Conservation (phyloP, 164 flowering plant species). For the Sextonia rubra region DNA sequence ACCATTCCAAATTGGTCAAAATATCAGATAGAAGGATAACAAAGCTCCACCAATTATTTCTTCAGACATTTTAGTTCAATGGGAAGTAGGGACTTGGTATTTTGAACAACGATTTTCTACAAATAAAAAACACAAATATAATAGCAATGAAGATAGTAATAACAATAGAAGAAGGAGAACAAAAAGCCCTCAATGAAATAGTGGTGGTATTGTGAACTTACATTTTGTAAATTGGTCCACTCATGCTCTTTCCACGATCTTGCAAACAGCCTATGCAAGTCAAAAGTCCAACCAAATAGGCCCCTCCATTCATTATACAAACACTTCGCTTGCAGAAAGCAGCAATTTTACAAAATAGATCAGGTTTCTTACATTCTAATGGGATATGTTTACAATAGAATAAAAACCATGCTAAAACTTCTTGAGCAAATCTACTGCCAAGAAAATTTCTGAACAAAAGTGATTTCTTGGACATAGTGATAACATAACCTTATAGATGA, state of each 20-base stretch:
- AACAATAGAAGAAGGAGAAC: background rate
- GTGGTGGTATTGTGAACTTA: slow-evolving; percentile 16
- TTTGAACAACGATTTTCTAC: background rate
- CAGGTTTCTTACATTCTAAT: background rate
- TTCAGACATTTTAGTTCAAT: background rate
- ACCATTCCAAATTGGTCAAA: background rate
- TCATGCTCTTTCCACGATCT: slow-evolving; percentile 47
- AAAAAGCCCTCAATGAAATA: background rate
- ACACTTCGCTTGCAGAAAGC: slow-evolving; percentile 37
- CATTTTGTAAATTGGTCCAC: slow-evolving; percentile 48
- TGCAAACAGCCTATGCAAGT: slow-evolving; percentile 41
- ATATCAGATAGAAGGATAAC: background rate
- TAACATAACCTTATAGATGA: background rate
- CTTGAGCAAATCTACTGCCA: background rate
- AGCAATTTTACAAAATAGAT: slow-evolving; percentile 1
- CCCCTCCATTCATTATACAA: slow-evolving; percentile 78
- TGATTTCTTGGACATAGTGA: background rate
- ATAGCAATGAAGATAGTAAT: background rate
- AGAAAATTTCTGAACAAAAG: background rate
- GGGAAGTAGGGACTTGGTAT: background rate
- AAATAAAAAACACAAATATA: no score
- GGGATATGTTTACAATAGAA: background rate
- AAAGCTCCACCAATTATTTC: background rate
- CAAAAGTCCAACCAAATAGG: slow-evolving; percentile 56
- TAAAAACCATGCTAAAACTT: background rate